Percentiles rank a stretch among this genome's conserved stretches.
These are phyloP conservation scores for Pochonia chlamydosporia DNA, from an alignment of 2,329 filamentous ascomycete species.

Conservation along the genomic window DNA sequence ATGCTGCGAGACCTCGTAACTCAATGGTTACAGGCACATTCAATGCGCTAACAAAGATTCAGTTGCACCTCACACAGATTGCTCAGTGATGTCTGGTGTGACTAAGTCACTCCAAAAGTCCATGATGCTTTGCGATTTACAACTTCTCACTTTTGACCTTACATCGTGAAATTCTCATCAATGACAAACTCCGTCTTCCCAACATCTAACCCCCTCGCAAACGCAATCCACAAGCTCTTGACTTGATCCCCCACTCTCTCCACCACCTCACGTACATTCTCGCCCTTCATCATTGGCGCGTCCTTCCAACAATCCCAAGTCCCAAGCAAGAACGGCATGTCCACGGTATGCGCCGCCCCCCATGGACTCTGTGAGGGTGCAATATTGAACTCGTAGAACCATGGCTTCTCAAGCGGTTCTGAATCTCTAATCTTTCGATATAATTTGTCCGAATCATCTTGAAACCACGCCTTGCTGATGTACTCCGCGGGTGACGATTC, in stretches of 20 bases:
- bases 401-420: neutral
- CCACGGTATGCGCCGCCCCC: slow-evolving; percentile 12
- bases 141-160: no score
- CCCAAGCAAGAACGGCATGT: slow-evolving; percentile 13
- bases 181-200: neutral
- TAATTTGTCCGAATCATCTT: slow-evolving; percentile 2
- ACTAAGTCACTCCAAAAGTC: no score
- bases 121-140: no score
- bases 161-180: slow-evolving; percentile 1
- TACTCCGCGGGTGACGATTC: neutral
- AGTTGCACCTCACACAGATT: no score
- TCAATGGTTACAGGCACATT: no score
- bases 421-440: neutral
- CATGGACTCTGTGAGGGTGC: slow-evolving; percentile 5
- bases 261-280: slow-evolving; percentile 1
- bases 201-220: slow-evolving; percentile 9
- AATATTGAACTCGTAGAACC: slow-evolving; percentile 9
- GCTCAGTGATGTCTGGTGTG: no score
- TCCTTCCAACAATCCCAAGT: slow-evolving; percentile 13
- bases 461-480: no score
- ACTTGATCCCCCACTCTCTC: slow-evolving; percentile 7
- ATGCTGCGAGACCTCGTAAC: no score
- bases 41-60: no score
- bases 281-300: slow-evolving; percentile 13
- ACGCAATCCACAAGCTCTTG: slow-evolving; percentile 12